Evolutionary conservation across 805 yeast genomes (phyloP), one percentile per base, ranked within the genome.

Genomic region (Barnettozyma botsteinii): DNA sequence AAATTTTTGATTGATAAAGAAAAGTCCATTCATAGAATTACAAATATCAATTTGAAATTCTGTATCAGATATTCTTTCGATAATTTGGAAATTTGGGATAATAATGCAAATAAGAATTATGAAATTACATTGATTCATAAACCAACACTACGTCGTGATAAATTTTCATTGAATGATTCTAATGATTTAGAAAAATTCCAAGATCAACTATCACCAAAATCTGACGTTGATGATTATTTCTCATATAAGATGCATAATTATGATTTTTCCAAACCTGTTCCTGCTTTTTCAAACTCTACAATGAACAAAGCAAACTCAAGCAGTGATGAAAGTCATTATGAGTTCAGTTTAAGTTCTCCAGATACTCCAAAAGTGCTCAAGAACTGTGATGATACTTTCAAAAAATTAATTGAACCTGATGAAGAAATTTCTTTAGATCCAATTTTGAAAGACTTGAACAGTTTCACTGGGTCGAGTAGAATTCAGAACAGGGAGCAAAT

Each of bases 61-160:
- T 85, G 94, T 52, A 70, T 54, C 3, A 42, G 59, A 22, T 55
- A 49, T 28, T 43, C 54, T 12, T 51, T 56, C 34, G 61, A 76
- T 15, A 59, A 62, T 31, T 70, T 70, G 13, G 88, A 79, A 48
- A 72, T 57, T 53, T 86, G 95, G 95, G 96, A 86, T 59, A 86
- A 84, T 63, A 87, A 86, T 61, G 46, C 61, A 28, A 55, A 56
- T 37, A 57, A 61, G 33, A 86, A 86, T 61, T 86, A 82, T 60
- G 69, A 65, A 31, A 60, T 86, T 14, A 35, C 7, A 15, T n/a
- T 40, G 17, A 32, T 21, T 10, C 35, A 36, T 31, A 33, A 14
- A 23, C 40, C 37, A 23, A 19, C 13, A 7, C 13, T 28, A 18
- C 33, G 34, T 3, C 45, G 39, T 17, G 34, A 44, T 7, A 52